Evolutionary conservation across 2,329 filamentous ascomycete genomes (phyloP).

Genomic region (Aspergillus quadrilineatus): DNA sequence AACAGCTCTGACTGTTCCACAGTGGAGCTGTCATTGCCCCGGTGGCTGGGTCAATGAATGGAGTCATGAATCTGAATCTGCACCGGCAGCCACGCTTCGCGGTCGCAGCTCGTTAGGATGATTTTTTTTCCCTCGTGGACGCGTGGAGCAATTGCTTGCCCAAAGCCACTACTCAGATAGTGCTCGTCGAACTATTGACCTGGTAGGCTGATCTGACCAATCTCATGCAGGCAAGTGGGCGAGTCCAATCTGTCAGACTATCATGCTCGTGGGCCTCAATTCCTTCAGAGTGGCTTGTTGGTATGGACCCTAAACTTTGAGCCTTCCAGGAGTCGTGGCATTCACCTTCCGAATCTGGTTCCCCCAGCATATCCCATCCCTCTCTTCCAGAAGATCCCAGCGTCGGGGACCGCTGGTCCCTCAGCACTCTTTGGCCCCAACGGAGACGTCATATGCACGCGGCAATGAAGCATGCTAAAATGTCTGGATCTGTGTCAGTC

Average conservation of each 20-base stretch:
- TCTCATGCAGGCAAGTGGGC: neutral
- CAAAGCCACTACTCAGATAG: neutral
- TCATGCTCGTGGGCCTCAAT: conserved; percentile 8
- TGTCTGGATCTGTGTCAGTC: conserved; percentile 5
- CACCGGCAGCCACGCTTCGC: neutral
- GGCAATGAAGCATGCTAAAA: conserved; percentile 23
- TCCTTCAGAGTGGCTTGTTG: neutral
- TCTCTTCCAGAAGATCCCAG: neutral
- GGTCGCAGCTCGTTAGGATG: neutral
- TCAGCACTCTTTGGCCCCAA: neutral
- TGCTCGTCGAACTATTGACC: neutral
- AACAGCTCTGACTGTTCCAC: neutral
- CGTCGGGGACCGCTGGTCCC: neutral
- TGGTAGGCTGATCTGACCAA: neutral
- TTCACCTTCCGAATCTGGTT: neutral
- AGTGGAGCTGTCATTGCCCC: neutral
- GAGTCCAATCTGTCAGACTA: neutral
- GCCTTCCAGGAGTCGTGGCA: neutral
- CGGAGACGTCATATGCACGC: conserved; percentile 37
- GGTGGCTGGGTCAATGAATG: neutral
- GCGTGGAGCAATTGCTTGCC: too few relatives aligned
- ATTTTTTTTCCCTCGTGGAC: neutral
- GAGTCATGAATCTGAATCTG: neutral
- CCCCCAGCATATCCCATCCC: neutral
- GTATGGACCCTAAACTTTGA: conserved; percentile 9